A percentile compares a stretch with the other conserved stretches of the same genome.
Evolutionary conservation across 1,139 yeast genomes (phyloP).

Genomic region (Ashbya aceris): DNA sequence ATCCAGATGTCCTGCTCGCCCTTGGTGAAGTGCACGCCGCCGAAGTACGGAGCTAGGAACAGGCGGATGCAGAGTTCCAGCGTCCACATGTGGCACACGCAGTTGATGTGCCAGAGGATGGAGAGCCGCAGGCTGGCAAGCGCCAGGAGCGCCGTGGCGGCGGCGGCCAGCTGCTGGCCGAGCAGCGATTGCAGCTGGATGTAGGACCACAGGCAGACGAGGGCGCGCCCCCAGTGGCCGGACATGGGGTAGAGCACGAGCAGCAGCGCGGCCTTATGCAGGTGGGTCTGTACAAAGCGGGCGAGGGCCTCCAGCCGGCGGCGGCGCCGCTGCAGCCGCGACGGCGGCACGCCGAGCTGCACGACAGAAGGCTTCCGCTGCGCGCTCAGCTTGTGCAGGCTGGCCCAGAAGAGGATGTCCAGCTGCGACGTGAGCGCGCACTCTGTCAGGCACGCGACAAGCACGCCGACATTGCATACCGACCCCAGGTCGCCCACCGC

Average conservation of each 20-base stretch:
- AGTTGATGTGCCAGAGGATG: constrained; percentile 46
- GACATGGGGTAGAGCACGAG: neutral
- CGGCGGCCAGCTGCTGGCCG: constrained; percentile 2
- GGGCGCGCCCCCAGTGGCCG: neutral
- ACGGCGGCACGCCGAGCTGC: too few relatives aligned
- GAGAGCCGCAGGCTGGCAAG: neutral
- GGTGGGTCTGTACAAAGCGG: neutral
- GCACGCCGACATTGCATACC: neutral
- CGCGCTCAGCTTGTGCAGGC: neutral
- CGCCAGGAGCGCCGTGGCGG: neutral
- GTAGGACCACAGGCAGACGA: constrained; percentile 1
- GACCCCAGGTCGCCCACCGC: neutral
- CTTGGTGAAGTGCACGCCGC: constrained; percentile 37
- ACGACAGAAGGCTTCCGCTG: neutral
- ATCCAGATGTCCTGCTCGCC: constrained; percentile 45
- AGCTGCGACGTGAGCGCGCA: neutral
- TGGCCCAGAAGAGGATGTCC: constrained; percentile 1
- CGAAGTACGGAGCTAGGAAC: constrained; percentile 45
- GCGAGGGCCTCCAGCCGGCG: neutral
- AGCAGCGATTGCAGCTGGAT: constrained; percentile 1
- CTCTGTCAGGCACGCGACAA: neutral
- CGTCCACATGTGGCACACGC: constrained; percentile 34
- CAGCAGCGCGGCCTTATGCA: constrained; percentile 1
- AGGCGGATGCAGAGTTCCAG: constrained; percentile 32
- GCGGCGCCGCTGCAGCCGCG: neutral